Percentiles rank a stretch among this genome's conserved stretches.
These are phyloP conservation scores for Rhododendron griersonianum DNA, from an alignment of 148 eudicot species.

Conservation along the genomic window DNA sequence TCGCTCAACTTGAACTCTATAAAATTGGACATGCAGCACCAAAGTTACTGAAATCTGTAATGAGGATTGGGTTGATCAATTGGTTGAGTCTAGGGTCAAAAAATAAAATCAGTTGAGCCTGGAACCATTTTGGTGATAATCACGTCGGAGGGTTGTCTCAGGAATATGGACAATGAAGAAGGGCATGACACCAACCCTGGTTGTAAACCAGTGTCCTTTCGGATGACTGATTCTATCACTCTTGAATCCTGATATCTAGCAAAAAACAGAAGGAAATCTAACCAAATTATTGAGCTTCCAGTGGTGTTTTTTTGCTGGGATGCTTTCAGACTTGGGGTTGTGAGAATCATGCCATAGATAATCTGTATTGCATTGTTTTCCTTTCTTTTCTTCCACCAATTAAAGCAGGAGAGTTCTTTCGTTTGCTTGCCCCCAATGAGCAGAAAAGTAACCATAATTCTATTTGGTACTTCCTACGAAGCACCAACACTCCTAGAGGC, in stretches of 20 bases:
- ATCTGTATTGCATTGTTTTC: not conserved
- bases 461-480: not conserved
- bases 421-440: not conserved
- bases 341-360: not conserved
- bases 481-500: too few relatives aligned
- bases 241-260: not conserved
- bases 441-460: not conserved
- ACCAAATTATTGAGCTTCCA: not conserved
- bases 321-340: not conserved
- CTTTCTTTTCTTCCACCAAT: not conserved
- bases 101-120: too few relatives aligned
- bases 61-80: not conserved
- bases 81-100: not conserved
- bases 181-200: not conserved
- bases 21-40: not conserved
- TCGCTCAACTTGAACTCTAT: not conserved
- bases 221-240: not conserved
- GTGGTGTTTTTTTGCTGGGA: not conserved
- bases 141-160: not conserved
- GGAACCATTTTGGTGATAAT: not conserved
- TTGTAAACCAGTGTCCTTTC: not conserved
- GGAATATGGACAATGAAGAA: not conserved
- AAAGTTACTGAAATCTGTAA: not conserved
- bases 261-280: not conserved
- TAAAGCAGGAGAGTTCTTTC: not conserved